Evolutionary conservation across 495 filamentous ascomycete genomes (phyloP), one percentile per base, ranked within the genome.

Genomic region (Penicillium turbatum): DNA sequence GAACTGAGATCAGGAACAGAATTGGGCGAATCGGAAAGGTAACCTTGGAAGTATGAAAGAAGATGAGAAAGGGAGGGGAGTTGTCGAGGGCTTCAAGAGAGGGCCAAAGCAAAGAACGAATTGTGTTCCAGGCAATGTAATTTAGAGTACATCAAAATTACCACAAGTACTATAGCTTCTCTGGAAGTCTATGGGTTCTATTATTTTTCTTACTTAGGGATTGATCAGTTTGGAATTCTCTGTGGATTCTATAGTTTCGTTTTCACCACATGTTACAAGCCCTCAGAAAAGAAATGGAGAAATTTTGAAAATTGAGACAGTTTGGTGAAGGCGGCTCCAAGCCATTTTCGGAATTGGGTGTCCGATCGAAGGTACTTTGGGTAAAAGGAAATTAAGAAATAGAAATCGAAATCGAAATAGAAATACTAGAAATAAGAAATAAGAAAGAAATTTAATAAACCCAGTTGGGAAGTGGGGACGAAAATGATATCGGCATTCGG

Each of bases 31-130:
- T 24, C 21, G 21, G 21, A 24, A 24, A 24, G 21, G 4, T n/a
- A n/a, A n/a, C 4, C 17, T 16, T 32, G 21, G 21, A 59, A 53
- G 53, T 40, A 37, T 21, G 45, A 34, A 54, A 32, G 45, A 49
- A 51, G 53, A 42, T 35, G 48, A 56, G 44, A 39, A 44, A 59
- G n/a, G 55, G 47, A 50, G 51, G 48, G 48, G 34, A 53, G 30
- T n/a, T 10, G 27, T 37, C 21, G 32, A 43, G 6, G 31, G 53
- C 59, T 65, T 57, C 59, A 63, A 34, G 57, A 59, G 51, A 65
- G 56, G 55, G 53, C 62, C 51, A 57, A 54, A 48, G 48, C 43
- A 38, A 16, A 37, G n/a, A n/a, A n/a, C n/a, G n/a, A n/a, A n/a
- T n/a, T n/a, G n/a, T n/a, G n/a, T n/a, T n/a, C n/a, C 4, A 35